Base-by-base conservation (phyloP, 768 basidiomycete genomes). In the Hysterangium stoloniferum region DNA sequence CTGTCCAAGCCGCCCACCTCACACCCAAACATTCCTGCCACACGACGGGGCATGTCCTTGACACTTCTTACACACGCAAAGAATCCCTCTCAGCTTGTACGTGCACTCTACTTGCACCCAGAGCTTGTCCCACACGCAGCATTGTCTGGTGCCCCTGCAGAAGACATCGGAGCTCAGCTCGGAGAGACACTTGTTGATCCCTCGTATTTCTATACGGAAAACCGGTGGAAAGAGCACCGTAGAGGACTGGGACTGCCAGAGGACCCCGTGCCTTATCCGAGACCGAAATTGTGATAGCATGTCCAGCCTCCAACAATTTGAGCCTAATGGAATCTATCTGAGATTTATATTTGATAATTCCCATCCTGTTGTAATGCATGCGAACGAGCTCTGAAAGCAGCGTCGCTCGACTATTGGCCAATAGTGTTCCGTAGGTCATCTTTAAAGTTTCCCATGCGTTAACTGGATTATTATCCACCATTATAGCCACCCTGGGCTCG, bases 141-240 rank as follows among this genome's bases (percentile, higher is more conserved):
- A 63, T 65, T 92, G 49, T 85, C 86, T 5, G 87, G 84, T 8
- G 36, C 62, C 3, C 71, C 76, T 1, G 81, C 82, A 6, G 87
- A 91, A 60, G 58, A 64, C 0, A 66, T 87, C 19, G 86, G 79
- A 2, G 67, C 70, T 33, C 65, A 67, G 2, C 66, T 80, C 25
- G 83, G 80, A 12, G 65, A 76, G 48, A 65, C 71, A 20, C 69
- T 82, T 29, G 84, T 87, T 19, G 79, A 86, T 58, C 76, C 82
- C 19, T 81, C 80, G 7, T 91, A 92, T 60, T 90, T 84, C 66
- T 89, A 77, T 64, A 90, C 89, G 0, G 72, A 79, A 54, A 65
- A 69, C 17, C 71, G 88, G 31, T 92, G 89, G 89, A 72, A 67
- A 46, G 84, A 91, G 60, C 89, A 91, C 60, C 69, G 85, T 35